These are phyloP conservation scores for Aureobasidium sp. DNA, from an alignment of 2,329 filamentous ascomycete species.

Conservation along the genomic window DNA sequence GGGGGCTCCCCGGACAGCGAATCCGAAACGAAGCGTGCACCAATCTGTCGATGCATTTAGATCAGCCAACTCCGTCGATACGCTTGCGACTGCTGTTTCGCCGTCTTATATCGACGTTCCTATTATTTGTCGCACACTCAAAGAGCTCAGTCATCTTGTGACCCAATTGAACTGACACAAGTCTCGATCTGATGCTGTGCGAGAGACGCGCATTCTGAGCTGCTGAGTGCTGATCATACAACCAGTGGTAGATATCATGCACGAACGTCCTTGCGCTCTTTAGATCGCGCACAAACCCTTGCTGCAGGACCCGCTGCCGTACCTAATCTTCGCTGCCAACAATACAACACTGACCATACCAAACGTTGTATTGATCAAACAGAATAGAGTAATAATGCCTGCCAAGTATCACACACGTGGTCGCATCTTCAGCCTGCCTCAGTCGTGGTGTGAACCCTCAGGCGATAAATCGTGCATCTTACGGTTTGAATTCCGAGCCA, in stretches of 20 bases:
- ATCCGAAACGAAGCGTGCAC: background rate
- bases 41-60: too few species aligned
- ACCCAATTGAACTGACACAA: background rate
- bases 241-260: background rate
- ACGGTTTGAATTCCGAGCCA: too few species aligned
- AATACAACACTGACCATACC: too few species aligned
- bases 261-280: background rate
- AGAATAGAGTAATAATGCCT: background rate
- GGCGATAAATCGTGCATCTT: background rate
- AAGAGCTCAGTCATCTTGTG: background rate
- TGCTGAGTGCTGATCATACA: background rate
- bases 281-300: background rate
- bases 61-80: background rate
- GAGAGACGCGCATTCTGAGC: background rate
- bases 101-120: background rate
- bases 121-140: too few species aligned
- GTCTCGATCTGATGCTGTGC: background rate
- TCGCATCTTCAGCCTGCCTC: background rate
- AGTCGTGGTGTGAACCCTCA: background rate
- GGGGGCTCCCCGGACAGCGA: background rate
- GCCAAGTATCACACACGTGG: background rate
- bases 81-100: background rate
- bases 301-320: background rate
- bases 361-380: background rate
- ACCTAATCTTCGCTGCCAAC: background rate